Base-by-base conservation (phyloP, 805 yeast species). In the Maudiozyma serrabonitensis region DNA sequence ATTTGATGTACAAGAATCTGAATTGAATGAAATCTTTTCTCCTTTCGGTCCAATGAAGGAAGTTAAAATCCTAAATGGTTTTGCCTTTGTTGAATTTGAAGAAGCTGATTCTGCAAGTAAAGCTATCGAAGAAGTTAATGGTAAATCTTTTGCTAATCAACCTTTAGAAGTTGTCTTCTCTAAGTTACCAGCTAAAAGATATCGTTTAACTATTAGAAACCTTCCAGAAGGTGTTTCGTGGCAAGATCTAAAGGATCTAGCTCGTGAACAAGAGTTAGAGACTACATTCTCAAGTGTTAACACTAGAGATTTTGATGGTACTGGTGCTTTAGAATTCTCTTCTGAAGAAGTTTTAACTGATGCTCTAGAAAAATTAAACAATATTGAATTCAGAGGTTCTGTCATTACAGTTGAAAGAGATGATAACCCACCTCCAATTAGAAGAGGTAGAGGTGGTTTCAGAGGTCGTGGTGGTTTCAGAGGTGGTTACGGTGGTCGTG, bases 191-290 rank as follows among this genome's bases (percentile, higher is more conserved):
- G 81, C 83, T 66, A 87, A 87, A 61, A 82, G 84, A 69, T 79
- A 72, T 71, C 79, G 93, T 74, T 80, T 82, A 52, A 77, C 81
- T 63, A 78, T 85, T 35, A 69, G 78, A 57, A 79, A 80, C 68
- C 73, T 86, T 61, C 90, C 90, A 58, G 84, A 82, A 58, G 81
- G 82, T 54, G 75, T 86, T 50, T 81, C 87, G 46, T 86, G 95
- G 95, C 93, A 86, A 75, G 91, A 84, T 61, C 76, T 86, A 64
- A 86, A 89, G 74, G 98, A 91, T 72, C 81, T 87, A 64, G 89
- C 88, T 56, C 78, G 95, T 66, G 89, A 84, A 53, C 84, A 80
- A 69, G 80, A 76, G 54, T 67, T 75, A 55, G 77, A 80, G 51
- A 85, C 88, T 50, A 78, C 83, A 34, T 84, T 82, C 56, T 65